Evolutionary conservation across 192 early-diverging fungal species (phyloP).

Genomic region (Diversispora eburnea): DNA sequence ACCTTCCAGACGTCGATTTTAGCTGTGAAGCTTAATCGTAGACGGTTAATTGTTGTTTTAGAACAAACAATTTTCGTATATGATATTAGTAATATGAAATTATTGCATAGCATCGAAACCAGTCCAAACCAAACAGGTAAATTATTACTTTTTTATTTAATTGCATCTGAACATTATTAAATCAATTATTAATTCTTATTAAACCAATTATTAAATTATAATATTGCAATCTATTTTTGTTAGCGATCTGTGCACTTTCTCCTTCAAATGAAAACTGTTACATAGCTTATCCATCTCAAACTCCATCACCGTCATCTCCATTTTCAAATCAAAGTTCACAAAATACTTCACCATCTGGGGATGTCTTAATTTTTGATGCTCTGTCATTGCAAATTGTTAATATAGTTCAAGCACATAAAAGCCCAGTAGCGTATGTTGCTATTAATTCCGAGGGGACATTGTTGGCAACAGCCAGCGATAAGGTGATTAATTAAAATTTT

Average conservation of each 20-base stretch:
- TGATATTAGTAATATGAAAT: slow-evolving; percentile 98
- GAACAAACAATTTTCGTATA: slow-evolving; percentile 97
- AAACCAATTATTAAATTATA: background rate
- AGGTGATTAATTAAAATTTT: slow-evolving; percentile 47
- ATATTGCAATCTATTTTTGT: background rate
- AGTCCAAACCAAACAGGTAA: slow-evolving; percentile 84
- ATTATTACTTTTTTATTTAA: background rate
- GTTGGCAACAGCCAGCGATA: slow-evolving; percentile 93
- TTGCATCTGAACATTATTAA: background rate
- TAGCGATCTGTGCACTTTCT: slow-evolving; percentile 87
- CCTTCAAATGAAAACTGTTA: slow-evolving; percentile 92
- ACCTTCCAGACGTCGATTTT: slow-evolving; percentile 90
- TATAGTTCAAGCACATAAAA: slow-evolving; percentile 95
- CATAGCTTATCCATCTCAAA: slow-evolving; percentile 87
- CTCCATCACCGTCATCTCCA: slow-evolving; percentile 55
- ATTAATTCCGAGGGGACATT: slow-evolving; percentile 91
- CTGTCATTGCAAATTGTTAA: slow-evolving; percentile 83
- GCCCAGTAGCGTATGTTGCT: slow-evolving; percentile 75
- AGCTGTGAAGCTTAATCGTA: slow-evolving; percentile 93
- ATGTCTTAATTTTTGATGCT: slow-evolving; percentile 92
- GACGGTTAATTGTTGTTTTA: slow-evolving; percentile 87
- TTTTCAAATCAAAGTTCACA: slow-evolving; percentile 47
- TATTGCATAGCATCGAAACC: slow-evolving; percentile 93
- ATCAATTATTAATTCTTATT: background rate
- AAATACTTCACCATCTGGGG: slow-evolving; percentile 59